Evolutionary conservation across 2,329 filamentous ascomycete species (phyloP).

Genomic region (Xylariaceae sp.): DNA sequence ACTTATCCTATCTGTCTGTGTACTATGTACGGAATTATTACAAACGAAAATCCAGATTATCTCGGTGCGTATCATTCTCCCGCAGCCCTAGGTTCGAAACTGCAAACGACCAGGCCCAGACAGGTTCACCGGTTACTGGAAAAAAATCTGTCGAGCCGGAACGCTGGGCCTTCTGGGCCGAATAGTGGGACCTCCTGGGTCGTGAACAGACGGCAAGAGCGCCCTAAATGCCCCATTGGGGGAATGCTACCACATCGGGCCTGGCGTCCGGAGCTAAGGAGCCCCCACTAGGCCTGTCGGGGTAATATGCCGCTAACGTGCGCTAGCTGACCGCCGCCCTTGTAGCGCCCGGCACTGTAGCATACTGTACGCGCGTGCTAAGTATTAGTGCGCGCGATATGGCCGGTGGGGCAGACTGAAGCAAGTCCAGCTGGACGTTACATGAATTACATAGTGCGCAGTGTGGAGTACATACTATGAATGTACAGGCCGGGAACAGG

Average conservation of each 20-base stretch:
- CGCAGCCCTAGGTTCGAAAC: not conserved
- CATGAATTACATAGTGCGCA: not conserved
- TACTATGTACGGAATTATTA: too few species aligned
- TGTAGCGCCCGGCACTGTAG: not conserved
- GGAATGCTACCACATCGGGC: slow-evolving; percentile 21
- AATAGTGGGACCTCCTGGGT: slow-evolving; percentile 18
- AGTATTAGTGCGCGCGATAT: slow-evolving; percentile 13
- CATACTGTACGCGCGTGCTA: slow-evolving; percentile 11
- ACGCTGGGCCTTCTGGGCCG: slow-evolving; percentile 27
- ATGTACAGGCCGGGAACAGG: slow-evolving; percentile 18
- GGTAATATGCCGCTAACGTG: slow-evolving; percentile 11
- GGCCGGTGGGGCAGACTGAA: slow-evolving; percentile 9
- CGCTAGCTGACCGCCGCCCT: slow-evolving; percentile 24
- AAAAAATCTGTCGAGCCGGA: slow-evolving; percentile 20
- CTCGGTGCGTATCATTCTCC: not conserved
- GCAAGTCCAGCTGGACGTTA: slow-evolving; percentile 2
- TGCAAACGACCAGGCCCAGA: not conserved
- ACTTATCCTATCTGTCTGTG: too few species aligned
- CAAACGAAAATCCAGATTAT: not conserved
- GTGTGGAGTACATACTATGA: slow-evolving; percentile 13
- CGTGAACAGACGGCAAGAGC: slow-evolving; percentile 1
- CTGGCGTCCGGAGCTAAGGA: slow-evolving; percentile 17
- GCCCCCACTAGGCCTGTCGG: slow-evolving; percentile 14
- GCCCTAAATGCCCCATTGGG: slow-evolving; percentile 28
- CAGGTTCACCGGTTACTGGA: not conserved